Conservation (phyloP, 352 stramenopile genomes). For the Globisporangium emineosum region DNA sequence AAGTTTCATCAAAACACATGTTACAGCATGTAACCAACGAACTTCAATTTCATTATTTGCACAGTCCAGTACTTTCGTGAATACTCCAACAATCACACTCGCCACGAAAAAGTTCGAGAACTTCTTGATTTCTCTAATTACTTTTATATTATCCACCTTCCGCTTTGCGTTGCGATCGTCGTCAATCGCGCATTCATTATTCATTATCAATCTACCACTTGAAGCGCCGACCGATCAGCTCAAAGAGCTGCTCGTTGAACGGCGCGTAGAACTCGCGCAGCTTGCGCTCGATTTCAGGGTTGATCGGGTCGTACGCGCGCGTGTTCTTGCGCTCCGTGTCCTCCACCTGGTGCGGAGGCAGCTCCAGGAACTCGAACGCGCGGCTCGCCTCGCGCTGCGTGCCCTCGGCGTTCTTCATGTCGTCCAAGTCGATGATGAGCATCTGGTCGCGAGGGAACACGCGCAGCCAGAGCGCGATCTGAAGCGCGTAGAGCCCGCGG, state of each 20-base stretch:
- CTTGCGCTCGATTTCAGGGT: constrained; percentile 22
- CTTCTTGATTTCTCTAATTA: no score
- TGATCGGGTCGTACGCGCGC: constrained; percentile 48
- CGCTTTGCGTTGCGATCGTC: neutral
- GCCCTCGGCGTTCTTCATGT: constrained; percentile 56
- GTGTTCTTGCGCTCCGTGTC: constrained; percentile 71
- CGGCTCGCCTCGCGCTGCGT: constrained; percentile 32
- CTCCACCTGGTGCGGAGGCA: constrained; percentile 24
- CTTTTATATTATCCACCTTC: no score
- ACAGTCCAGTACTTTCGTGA: no score
- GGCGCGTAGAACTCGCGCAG: constrained; percentile 66
- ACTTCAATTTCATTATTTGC: no score
- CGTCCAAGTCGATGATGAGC: constrained; percentile 86
- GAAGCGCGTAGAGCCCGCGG: constrained; percentile 90
- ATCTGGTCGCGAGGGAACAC: constrained; percentile 84
- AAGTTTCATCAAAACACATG: no score
- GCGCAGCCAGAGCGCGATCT: constrained; percentile 89
- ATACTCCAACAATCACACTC: no score
- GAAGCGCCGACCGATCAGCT: constrained; percentile 45
- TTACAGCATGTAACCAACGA: no score
- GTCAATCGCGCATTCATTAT: neutral
- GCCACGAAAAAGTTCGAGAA: no score
- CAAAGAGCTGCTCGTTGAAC: constrained; percentile 65
- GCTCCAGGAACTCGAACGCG: constrained; percentile 50
- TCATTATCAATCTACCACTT: constrained; percentile 18